A percentile compares a stretch with the other conserved stretches of the same genome.
Conservation (phyloP, 2,329 filamentous ascomycete genomes). For the Sporothrix luriei region DNA sequence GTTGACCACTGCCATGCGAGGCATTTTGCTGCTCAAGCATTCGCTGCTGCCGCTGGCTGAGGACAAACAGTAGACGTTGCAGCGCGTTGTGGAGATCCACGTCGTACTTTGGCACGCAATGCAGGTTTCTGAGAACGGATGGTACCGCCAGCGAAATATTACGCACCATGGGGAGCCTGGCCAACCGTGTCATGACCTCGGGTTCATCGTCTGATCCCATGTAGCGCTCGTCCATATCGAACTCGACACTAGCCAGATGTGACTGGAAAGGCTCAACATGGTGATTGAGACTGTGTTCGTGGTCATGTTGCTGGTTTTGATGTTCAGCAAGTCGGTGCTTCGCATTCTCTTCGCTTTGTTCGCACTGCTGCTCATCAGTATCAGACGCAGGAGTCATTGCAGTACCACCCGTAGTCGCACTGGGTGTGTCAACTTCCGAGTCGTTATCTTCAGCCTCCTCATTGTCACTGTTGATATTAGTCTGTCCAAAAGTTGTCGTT, state of each 20-base stretch:
- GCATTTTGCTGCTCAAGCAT: background rate
- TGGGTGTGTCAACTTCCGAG: background rate
- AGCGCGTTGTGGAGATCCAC: constrained; percentile 28
- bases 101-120: constrained; percentile 28
- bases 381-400: background rate
- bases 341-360: background rate
- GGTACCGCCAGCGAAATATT: constrained; percentile 53
- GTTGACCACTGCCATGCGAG: background rate
- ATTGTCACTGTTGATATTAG: background rate
- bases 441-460: background rate
- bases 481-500: background rate
- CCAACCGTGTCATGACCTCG: constrained; percentile 47
- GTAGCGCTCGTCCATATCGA: constrained; percentile 50
- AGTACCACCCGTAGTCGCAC: background rate
- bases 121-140: constrained; percentile 26
- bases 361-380: background rate
- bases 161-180: constrained; percentile 32
- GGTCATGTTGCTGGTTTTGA: background rate
- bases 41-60: constrained; percentile 22
- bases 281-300: background rate
- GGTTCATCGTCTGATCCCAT: constrained; percentile 39
- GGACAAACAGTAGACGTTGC: constrained; percentile 4
- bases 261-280: constrained; percentile 39
- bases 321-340: background rate
- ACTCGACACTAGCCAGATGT: constrained; percentile 50